Base-by-base conservation (phyloP, 805 yeast genomes). In the Hanseniaspora valbyensis region DNA sequence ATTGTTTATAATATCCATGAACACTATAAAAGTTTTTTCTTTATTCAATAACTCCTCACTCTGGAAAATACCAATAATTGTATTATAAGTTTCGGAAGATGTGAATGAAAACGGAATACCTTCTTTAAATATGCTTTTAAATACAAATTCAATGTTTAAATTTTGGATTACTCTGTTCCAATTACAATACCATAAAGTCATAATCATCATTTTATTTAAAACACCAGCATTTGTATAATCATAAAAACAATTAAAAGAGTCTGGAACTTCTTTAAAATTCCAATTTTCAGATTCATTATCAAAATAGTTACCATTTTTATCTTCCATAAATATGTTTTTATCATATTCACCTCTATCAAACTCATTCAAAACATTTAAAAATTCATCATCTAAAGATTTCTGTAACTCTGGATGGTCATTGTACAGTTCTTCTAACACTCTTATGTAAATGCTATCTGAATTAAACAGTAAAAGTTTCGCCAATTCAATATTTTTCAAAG, bases 351-450 rank as follows among this genome's bases (percentile, higher is more conserved):
- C 37, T 4, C 38, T 19, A 34, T 13, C 34, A 9, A 78, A 61
- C 8, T 66, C 63, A 24, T 68, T 63, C 1, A 81, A 67, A n/a
- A 80, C 55, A 0, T 58, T 56, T 2, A 69, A 65, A 42, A 80
- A 66, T 46, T 77, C 76, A 2, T 69, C 64, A 44, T 76, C 63
- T 21, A 88, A 77, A 0, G 65, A 58, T 0, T 83, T 80, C 44
- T 83, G 78, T 53, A 87, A 68, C 2, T 74, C 77, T 1, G 95
- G 85, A 59, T 84, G 86, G 60, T 89, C 95, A 58, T 95, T 74
- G 2, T 84, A 79, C 43, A 88, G 65, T 56, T 85, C 94, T 60
- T 88, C 95, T 57, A 88, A 71, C 0, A 81, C 72, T 24, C 74
- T 68, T 1, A 94, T 95, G 16, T 85, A 61, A 26, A 71, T 70